Evolutionary conservation across 1,139 yeast species (phyloP).

Genomic region (Pichia sp.): DNA sequence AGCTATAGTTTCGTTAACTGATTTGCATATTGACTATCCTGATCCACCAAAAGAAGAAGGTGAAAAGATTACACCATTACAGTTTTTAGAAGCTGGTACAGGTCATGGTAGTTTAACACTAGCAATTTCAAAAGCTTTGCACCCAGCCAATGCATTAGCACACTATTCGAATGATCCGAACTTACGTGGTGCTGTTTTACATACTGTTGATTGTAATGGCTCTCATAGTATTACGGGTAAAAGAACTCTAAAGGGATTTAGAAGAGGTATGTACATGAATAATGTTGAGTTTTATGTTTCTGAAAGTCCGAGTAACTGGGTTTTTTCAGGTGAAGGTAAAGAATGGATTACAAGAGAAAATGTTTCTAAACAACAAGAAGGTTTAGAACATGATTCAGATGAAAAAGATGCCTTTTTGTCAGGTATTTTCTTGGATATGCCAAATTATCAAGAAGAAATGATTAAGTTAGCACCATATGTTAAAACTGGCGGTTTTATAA

Average conservation of each 20-base stretch:
- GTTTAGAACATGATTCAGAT: slow-evolving; percentile 3
- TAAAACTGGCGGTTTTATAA: slow-evolving; percentile 35
- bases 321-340: slow-evolving; percentile 21
- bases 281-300: slow-evolving; percentile 39
- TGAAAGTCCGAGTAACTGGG: slow-evolving; percentile 38
- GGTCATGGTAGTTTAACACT: slow-evolving; percentile 46
- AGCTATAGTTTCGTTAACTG: slow-evolving; percentile 39
- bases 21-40: slow-evolving; percentile 38
- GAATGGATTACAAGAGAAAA: slow-evolving; percentile 17
- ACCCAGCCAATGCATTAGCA: slow-evolving; percentile 36
- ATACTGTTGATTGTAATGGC: slow-evolving; percentile 36
- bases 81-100: slow-evolving; percentile 44
- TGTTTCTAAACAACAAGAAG: slow-evolving; percentile 1
- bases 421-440: slow-evolving; percentile 42
- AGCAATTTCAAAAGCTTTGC: slow-evolving; percentile 37
- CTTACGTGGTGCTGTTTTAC: slow-evolving; percentile 37
- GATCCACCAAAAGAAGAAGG: slow-evolving; percentile 22
- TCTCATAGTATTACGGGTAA: slow-evolving; percentile 36
- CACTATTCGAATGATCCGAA: slow-evolving; percentile 10
- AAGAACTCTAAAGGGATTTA: slow-evolving; percentile 32
- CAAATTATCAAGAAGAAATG: slow-evolving; percentile 34
- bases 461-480: slow-evolving; percentile 29
- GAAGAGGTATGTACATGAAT: slow-evolving; percentile 35
- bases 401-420: slow-evolving; percentile 30
- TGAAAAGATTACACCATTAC: slow-evolving; percentile 27